Evolutionary conservation across 768 basidiomycete species (phyloP).

Genomic region (Gautieria morchelliformis): DNA sequence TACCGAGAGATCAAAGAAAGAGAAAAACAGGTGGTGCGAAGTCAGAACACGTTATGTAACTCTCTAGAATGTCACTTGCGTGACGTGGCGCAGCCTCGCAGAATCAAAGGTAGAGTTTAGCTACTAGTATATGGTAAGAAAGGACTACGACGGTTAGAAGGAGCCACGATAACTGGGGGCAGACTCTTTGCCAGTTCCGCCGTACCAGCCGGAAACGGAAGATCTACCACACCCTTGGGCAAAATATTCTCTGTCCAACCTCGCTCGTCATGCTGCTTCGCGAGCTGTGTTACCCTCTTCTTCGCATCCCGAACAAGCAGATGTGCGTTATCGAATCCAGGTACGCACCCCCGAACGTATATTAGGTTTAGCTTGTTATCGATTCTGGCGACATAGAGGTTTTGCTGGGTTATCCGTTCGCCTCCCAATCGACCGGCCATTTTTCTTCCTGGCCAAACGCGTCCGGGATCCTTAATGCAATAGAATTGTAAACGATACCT

Average conservation of each 20-base stretch:
- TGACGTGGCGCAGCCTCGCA: not conserved
- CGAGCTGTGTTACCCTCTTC: constrained; percentile 64
- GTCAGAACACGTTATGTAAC: not conserved
- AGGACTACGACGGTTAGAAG: constrained; percentile 63
- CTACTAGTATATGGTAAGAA: constrained; percentile 45
- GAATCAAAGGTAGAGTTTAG: too few species aligned
- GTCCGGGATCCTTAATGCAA: constrained; percentile 73
- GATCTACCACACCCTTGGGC: constrained; percentile 69
- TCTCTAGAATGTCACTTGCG: not conserved
- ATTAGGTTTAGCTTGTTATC: constrained; percentile 81
- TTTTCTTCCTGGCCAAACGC: constrained; percentile 95
- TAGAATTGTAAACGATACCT: not conserved
- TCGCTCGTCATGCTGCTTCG: constrained; percentile 56
- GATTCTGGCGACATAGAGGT: constrained; percentile 80
- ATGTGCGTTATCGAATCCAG: constrained; percentile 82
- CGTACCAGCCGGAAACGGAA: constrained; percentile 92
- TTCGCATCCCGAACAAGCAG: constrained; percentile 83
- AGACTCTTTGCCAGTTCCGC: constrained; percentile 58
- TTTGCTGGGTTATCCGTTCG: constrained; percentile 72
- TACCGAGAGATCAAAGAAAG: not conserved
- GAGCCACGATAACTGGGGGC: constrained; percentile 60
- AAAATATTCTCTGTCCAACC: constrained; percentile 69
- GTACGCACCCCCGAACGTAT: constrained; percentile 85
- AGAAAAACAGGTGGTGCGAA: constrained; percentile 1
- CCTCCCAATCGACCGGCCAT: constrained; percentile 95